Conservation (phyloP, 352 stramenopile species). For the Phytophthora pisi region DNA sequence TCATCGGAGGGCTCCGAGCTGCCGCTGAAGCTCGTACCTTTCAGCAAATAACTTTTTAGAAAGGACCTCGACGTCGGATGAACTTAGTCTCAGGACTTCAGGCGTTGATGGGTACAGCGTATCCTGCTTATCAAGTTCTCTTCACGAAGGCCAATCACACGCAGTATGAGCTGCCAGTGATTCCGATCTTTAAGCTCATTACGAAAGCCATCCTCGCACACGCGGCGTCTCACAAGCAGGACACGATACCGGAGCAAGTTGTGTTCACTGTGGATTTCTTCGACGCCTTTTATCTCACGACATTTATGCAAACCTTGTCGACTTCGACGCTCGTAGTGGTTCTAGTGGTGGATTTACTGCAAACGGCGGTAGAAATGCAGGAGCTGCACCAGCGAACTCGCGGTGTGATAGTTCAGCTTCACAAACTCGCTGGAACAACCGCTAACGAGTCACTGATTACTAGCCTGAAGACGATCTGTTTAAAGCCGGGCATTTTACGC, state of each 20-base stretch:
- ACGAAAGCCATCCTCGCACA: slow-evolving; percentile 3
- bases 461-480: not conserved
- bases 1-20: not conserved
- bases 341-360: not conserved
- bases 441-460: not conserved
- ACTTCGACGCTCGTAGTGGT: too few relatives aligned
- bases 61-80: not conserved
- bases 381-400: not conserved
- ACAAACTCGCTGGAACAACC: not conserved
- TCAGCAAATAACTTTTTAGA: not conserved
- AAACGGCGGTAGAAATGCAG: not conserved
- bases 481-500: not conserved
- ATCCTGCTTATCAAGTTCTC: slow-evolving; percentile 13
- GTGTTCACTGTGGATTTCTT: slow-evolving; percentile 27
- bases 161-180: slow-evolving; percentile 7
- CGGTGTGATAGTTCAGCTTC: not conserved
- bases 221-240: slow-evolving; percentile 6
- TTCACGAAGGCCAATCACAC: slow-evolving; percentile 9
- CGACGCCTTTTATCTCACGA: slow-evolving; percentile 22
- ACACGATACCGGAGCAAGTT: slow-evolving; percentile 18
- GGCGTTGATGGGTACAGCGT: not conserved
- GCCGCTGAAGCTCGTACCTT: not conserved
- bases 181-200: slow-evolving; percentile 12
- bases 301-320: slow-evolving; percentile 11
- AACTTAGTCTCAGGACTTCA: not conserved